Evolutionary conservation across 129 eudicot genomes (phyloP).

Genomic region (Artemisia argyi): DNA sequence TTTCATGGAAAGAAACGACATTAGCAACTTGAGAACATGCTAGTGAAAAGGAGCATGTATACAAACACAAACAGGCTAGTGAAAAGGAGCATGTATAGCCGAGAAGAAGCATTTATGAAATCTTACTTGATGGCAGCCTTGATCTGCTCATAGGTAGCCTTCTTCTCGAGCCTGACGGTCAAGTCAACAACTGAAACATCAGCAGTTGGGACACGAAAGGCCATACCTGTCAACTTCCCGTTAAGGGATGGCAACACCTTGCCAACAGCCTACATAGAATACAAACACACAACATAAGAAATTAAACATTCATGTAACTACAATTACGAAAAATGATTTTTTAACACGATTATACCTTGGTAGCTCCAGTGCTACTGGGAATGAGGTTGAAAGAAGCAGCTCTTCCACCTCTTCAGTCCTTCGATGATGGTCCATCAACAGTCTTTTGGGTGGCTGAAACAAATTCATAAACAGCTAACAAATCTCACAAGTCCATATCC

Average conservation of each 20-base stretch:
- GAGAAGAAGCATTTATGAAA: too few species aligned
- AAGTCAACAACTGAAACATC: conserved; percentile 83
- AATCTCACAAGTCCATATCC: too few species aligned
- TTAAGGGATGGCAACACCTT: conserved; percentile 69
- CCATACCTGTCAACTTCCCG: conserved; percentile 72
- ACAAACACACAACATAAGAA: not conserved
- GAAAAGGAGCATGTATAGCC: too few species aligned
- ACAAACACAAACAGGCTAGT: too few species aligned
- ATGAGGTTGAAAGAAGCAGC: conserved; percentile 97
- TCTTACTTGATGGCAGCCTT: conserved; percentile 71
- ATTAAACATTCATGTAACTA: too few species aligned
- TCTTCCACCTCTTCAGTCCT: conserved; percentile 99
- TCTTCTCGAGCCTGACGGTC: conserved; percentile 66
- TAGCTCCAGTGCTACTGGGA: conserved; percentile 99
- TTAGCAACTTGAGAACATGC: not conserved
- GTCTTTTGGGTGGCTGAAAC: conserved; percentile 90
- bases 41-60: too few species aligned
- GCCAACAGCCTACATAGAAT: conserved; percentile 59
- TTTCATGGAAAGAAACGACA: not conserved
- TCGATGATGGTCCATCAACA: conserved; percentile 94
- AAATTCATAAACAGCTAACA: not conserved
- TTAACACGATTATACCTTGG: conserved; percentile 53
- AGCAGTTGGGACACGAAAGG: conserved; percentile 77
- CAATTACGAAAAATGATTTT: not conserved
- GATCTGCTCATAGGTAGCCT: conserved; percentile 65